phyloP scores from a whole-genome alignment of 208 protist genomes.

The Tritrichomonas musculus region DNA sequence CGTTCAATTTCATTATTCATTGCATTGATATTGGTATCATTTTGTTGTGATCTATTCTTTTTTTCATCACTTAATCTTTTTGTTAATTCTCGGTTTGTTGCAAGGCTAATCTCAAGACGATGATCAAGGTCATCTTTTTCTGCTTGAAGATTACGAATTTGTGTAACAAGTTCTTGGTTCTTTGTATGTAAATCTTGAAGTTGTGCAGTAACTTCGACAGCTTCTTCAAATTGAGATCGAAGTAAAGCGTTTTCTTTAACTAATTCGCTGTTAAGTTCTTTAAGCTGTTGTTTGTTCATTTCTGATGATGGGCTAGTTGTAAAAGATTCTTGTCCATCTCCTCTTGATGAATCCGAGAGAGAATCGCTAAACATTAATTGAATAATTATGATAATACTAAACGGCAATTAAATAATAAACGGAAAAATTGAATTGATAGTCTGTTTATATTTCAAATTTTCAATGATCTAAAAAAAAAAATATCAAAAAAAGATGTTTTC shows the following conservation, averaged over 20 bases:
- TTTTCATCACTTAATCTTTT: neutral
- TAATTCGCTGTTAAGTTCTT: too few relatives aligned
- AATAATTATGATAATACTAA: too few relatives aligned
- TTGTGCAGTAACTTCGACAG: neutral
- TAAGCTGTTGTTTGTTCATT: too few relatives aligned
- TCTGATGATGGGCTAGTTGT: too few relatives aligned
- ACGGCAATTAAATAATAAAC: too few relatives aligned
- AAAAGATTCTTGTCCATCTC: too few relatives aligned
- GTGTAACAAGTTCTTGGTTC: neutral
- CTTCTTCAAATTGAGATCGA: neutral
- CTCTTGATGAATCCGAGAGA: too few relatives aligned
- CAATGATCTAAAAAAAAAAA: too few relatives aligned
- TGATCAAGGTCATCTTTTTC: slow-evolving; percentile 1
- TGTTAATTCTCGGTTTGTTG: neutral
- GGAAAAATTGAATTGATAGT: too few relatives aligned
- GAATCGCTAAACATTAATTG: too few relatives aligned
- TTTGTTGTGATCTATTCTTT: neutral
- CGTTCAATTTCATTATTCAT: neutral
- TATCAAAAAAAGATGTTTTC: too few relatives aligned
- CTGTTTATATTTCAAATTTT: too few relatives aligned
- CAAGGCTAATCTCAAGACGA: neutral
- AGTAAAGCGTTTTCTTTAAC: neutral
- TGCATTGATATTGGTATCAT: neutral
- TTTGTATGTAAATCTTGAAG: neutral
- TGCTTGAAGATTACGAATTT: neutral